phyloP scores from a whole-genome alignment of 1,284 basidiomycete species.

The Xanthoconium separans region DNA sequence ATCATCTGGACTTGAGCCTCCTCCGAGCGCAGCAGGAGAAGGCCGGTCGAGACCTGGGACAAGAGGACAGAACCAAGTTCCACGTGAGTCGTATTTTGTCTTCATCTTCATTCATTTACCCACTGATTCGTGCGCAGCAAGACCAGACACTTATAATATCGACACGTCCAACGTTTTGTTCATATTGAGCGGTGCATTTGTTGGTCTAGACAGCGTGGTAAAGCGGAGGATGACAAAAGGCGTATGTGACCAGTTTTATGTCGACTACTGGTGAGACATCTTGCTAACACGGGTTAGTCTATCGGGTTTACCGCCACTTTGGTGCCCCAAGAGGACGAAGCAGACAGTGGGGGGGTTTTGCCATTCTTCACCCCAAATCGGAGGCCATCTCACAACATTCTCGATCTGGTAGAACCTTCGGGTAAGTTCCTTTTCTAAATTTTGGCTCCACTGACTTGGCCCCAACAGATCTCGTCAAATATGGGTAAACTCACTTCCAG shows the following conservation, averaged over 20 bases:
- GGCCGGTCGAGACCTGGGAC: conserved; percentile 47
- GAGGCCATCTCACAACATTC: conserved; percentile 44
- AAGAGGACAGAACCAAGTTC: conserved; percentile 22
- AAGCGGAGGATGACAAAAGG: conserved; percentile 80
- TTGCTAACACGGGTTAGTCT: conserved; percentile 48
- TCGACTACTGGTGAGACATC: neutral
- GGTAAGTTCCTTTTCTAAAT: conserved; percentile 39
- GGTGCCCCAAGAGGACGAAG: conserved; percentile 40
- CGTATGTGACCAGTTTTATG: conserved; percentile 45
- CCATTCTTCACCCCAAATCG: conserved; percentile 78
- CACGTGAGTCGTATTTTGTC: conserved; percentile 19
- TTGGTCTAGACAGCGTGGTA: conserved; percentile 85
- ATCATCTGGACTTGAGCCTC: conserved; percentile 48
- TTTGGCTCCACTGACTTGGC: conserved; percentile 5
- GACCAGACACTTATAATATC: conserved; percentile 68
- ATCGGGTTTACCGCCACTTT: conserved; percentile 86
- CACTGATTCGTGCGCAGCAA: conserved; percentile 41
- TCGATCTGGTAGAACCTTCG: conserved; percentile 68
- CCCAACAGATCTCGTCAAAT: conserved; percentile 73
- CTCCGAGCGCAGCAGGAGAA: conserved; percentile 41
- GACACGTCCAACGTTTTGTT: conserved; percentile 91
- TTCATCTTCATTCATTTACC: neutral
- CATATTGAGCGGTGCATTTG: conserved; percentile 91
- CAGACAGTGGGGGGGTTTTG: conserved; percentile 33
- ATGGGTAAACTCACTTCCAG: conserved; percentile 53